Evolutionary conservation across 257 asterid species (phyloP).

Genomic region (Plantago ovata): DNA sequence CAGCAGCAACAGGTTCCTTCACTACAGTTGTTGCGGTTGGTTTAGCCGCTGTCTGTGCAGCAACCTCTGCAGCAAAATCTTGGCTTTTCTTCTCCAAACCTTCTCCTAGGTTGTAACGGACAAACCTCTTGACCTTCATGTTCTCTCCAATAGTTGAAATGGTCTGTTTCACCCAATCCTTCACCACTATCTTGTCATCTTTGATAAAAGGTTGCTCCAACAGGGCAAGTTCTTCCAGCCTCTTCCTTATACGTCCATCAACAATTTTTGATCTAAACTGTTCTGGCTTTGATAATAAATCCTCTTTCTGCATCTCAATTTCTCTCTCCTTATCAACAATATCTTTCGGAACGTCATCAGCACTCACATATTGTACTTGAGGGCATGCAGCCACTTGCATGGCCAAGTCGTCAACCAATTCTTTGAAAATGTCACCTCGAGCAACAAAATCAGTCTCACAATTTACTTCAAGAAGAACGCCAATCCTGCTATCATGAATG

Average conservation of each 20-base stretch:
- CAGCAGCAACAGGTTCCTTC: constrained; percentile 48
- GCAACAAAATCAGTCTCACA: constrained; percentile 97
- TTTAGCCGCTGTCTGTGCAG: constrained; percentile 88
- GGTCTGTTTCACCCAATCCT: constrained; percentile 94
- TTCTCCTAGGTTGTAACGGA: constrained; percentile 87
- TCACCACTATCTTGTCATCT: constrained; percentile 77
- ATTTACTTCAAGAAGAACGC: constrained; percentile 83
- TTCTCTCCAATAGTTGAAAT: constrained; percentile 92
- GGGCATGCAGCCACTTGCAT: constrained; percentile 99
- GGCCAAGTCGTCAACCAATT: constrained; percentile 83
- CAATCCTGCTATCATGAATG: constrained; percentile 90
- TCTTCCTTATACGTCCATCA: constrained; percentile 85
- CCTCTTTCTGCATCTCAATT: constrained; percentile 94
- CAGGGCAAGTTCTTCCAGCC: constrained; percentile 78
- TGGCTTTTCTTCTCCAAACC: constrained; percentile 92
- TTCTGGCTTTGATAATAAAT: constrained; percentile 81
- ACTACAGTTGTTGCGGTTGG: constrained; percentile 41
- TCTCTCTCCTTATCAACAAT: constrained; percentile 68
- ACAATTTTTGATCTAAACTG: constrained; percentile 84
- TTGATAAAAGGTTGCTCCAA: constrained; percentile 92
- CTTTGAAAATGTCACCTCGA: constrained; percentile 91
- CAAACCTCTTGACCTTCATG: constrained; percentile 79
- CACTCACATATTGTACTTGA: constrained; percentile 66
- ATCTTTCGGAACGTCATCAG: constrained; percentile 82
- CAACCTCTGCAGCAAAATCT: constrained; percentile 98